A percentile compares a stretch with the other conserved stretches of the same genome.
These are phyloP conservation scores for Tricholoma furcatifolium DNA, from an alignment of 768 basidiomycete species.

Conservation along the genomic window DNA sequence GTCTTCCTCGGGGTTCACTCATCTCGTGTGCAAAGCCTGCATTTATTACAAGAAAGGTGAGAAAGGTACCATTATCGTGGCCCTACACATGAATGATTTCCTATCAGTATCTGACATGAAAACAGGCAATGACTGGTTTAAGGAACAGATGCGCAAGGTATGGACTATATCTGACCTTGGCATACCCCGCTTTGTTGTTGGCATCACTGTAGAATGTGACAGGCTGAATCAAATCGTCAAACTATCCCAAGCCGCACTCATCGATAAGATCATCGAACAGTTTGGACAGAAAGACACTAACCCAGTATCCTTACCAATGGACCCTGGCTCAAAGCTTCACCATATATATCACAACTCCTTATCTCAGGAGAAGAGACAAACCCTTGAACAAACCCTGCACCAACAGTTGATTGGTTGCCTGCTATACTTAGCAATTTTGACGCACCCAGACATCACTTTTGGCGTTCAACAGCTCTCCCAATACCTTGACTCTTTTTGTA, in stretches of 20 bases:
- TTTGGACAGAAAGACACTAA: constrained; percentile 16
- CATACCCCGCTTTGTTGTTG: too few relatives aligned
- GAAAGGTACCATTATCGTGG: neutral
- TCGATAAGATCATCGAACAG: constrained; percentile 14
- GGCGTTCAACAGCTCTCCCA: neutral
- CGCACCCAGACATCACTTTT: neutral
- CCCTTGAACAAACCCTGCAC: neutral
- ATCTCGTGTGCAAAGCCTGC: neutral
- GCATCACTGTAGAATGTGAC: too few relatives aligned
- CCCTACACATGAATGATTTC: neutral
- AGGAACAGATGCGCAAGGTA: too few relatives aligned
- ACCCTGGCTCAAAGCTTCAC: constrained; percentile 9
- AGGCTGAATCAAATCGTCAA: too few relatives aligned
- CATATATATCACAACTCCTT: neutral
- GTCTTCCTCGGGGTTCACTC: neutral
- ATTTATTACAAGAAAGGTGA: neutral
- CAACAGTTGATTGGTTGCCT: neutral
- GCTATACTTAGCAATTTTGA: neutral
- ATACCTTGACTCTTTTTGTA: too few relatives aligned
- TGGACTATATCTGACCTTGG: too few relatives aligned
- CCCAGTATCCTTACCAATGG: constrained; percentile 15
- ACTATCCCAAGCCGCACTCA: constrained; percentile 12
- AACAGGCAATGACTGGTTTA: too few relatives aligned
- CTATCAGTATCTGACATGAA: too few relatives aligned
- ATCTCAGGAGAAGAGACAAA: neutral